phyloP scores from a whole-genome alignment of 345 rosid species.

The Hirschfeldia incana region DNA sequence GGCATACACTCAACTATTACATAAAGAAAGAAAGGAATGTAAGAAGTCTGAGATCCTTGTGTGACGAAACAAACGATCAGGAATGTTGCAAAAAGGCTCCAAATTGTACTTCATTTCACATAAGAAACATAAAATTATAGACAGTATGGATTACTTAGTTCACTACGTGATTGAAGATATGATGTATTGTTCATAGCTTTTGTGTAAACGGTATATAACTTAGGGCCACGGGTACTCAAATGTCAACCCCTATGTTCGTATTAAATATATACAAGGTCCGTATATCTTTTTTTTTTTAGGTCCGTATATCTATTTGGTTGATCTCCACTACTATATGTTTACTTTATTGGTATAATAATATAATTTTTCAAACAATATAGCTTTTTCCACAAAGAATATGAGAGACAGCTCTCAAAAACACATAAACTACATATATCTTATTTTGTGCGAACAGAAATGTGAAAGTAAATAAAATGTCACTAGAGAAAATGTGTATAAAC shows the following conservation, averaged over 20 bases:
- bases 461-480: no score
- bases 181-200: not conserved
- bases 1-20: not conserved
- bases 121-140: not conserved
- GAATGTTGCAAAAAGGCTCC: not conserved
- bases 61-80: not conserved
- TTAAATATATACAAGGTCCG: no score
- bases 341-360: not conserved
- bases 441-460: not conserved
- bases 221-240: not conserved
- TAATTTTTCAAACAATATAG: not conserved
- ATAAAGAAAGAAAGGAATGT: not conserved
- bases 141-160: conserved; percentile 2
- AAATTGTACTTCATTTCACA: not conserved
- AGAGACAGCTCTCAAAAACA: not conserved
- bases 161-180: not conserved
- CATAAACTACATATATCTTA: not conserved
- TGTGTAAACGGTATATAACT: not conserved
- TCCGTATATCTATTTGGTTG: not conserved
- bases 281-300: not conserved
- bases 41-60: not conserved
- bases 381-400: not conserved
- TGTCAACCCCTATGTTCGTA: not conserved
- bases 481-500: no score
- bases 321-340: not conserved